A percentile compares a stretch with the other conserved stretches of the same genome.
Evolutionary conservation across 805 yeast genomes (phyloP).

Genomic region (Kodamaea nitidulidarum): DNA sequence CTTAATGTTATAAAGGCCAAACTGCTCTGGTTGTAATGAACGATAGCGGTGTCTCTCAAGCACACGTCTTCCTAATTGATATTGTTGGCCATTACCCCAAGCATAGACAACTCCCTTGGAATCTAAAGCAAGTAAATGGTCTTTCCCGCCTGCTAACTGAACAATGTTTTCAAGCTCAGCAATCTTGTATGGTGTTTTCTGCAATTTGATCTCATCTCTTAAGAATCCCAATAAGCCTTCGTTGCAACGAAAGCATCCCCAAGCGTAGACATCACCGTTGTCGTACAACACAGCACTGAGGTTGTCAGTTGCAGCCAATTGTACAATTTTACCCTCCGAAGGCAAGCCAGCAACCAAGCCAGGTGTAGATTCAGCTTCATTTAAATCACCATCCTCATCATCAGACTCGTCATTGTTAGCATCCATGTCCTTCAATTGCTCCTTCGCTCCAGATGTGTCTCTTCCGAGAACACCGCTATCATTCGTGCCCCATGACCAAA

Average conservation of each 20-base stretch:
- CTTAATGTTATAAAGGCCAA: conserved; percentile 75
- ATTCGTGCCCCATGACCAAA: conserved; percentile 99
- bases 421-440: conserved; percentile 64
- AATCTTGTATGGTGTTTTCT: conserved; percentile 63
- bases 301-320: conserved; percentile 88
- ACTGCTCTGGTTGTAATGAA: conserved; percentile 74
- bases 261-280: conserved; percentile 87
- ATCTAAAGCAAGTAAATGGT: conserved; percentile 83
- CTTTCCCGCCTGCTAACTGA: conserved; percentile 88
- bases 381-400: conserved; percentile 78
- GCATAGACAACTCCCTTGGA: conserved; percentile 83
- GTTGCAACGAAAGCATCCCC: conserved; percentile 96
- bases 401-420: conserved; percentile 44
- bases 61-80: conserved; percentile 84
- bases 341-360: conserved; percentile 68
- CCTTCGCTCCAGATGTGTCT: conserved; percentile 61
- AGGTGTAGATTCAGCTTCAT: conserved; percentile 88
- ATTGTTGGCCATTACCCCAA: conserved; percentile 97
- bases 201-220: conserved; percentile 53
- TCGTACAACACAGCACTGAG: conserved; percentile 74
- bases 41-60: conserved; percentile 71
- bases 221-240: conserved; percentile 89
- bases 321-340: conserved; percentile 54
- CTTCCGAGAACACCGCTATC: conserved; percentile 92
- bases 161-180: conserved; percentile 61